phyloP scores from a whole-genome alignment of 202 grass and related monocot species.

The Panicum hallii region DNA sequence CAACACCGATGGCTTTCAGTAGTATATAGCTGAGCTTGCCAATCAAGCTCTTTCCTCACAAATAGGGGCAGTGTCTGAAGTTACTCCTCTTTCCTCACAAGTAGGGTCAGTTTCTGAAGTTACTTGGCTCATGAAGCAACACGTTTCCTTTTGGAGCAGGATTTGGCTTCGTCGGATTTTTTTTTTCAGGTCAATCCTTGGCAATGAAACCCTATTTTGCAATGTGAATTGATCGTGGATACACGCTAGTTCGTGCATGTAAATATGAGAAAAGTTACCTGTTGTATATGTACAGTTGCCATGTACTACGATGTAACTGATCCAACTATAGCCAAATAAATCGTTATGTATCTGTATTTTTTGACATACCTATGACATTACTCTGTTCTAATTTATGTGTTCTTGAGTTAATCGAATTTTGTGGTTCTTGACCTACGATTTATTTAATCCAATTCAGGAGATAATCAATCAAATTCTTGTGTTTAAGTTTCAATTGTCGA shows the following conservation, averaged over 20 bases:
- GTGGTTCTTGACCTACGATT: not conserved
- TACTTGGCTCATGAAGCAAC: constrained; percentile 21
- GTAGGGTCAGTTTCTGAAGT: constrained; percentile 17
- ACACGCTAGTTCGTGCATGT: constrained; percentile 54
- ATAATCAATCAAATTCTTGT: not conserved
- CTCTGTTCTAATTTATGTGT: not conserved
- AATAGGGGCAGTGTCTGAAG: constrained; percentile 25
- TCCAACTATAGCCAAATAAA: constrained; percentile 39
- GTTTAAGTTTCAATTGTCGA: not conserved
- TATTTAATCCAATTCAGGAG: not conserved
- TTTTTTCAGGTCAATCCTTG: constrained; percentile 26
- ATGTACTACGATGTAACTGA: constrained; percentile 40
- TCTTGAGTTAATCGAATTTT: not conserved
- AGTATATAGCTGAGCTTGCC: constrained; percentile 56
- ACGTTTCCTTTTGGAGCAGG: constrained; percentile 11
- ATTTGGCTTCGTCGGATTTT: constrained; percentile 3
- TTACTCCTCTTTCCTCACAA: constrained; percentile 15
- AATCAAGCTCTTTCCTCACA: constrained; percentile 12
- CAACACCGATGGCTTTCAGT: constrained; percentile 85
- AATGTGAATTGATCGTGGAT: constrained; percentile 21
- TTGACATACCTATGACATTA: not conserved
- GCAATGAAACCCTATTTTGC: constrained; percentile 38
- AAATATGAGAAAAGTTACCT: constrained; percentile 47
- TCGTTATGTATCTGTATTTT: not conserved
- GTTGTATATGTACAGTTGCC: constrained; percentile 39